Conservation (phyloP, 2,329 filamentous ascomycete genomes). For the Verticillium nubilum region DNA sequence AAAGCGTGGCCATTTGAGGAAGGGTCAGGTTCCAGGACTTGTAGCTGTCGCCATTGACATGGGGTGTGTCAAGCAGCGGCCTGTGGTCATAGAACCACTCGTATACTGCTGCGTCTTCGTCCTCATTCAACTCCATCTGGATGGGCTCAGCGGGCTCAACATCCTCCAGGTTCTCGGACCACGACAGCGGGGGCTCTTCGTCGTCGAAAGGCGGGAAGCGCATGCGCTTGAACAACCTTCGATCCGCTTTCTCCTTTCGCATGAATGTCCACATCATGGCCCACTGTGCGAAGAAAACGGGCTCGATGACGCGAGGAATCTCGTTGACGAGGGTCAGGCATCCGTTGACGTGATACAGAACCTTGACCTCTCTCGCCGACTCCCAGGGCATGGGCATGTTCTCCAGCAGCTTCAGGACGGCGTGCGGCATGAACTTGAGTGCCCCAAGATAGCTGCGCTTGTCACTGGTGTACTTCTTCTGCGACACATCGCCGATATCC, state of each 20-base stretch:
- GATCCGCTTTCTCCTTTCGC: slow-evolving; percentile 95
- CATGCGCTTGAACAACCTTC: slow-evolving; percentile 97
- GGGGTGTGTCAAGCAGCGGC: slow-evolving; percentile 81
- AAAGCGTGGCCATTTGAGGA: slow-evolving; percentile 93
- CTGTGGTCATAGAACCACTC: slow-evolving; percentile 98
- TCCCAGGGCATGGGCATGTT: slow-evolving; percentile 99
- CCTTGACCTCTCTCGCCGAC: slow-evolving; percentile 91
- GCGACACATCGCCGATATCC: slow-evolving; percentile 97
- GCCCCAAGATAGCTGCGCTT: slow-evolving; percentile 97
- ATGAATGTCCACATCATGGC: slow-evolving; percentile 99
- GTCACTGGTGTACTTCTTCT: slow-evolving; percentile 98
- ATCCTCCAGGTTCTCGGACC: slow-evolving; percentile 98
- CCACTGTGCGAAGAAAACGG: slow-evolving; percentile 97
- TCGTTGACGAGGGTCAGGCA: slow-evolving; percentile 97
- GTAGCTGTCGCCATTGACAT: slow-evolving; percentile 96
- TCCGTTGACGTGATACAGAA: slow-evolving; percentile 96
- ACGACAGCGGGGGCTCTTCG: slow-evolving; percentile 93
- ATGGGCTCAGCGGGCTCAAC: slow-evolving; percentile 96
- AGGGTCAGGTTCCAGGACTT: slow-evolving; percentile 90
- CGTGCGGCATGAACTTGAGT: slow-evolving; percentile 98
- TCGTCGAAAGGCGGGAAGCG: slow-evolving; percentile 98
- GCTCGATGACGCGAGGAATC: slow-evolving; percentile 92
- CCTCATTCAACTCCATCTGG: slow-evolving; percentile 95
- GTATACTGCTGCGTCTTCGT: slow-evolving; percentile 83
- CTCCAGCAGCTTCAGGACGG: slow-evolving; percentile 91